phyloP scores from a whole-genome alignment of 129 eudicot genomes.

The Ambrosia trifida region DNA sequence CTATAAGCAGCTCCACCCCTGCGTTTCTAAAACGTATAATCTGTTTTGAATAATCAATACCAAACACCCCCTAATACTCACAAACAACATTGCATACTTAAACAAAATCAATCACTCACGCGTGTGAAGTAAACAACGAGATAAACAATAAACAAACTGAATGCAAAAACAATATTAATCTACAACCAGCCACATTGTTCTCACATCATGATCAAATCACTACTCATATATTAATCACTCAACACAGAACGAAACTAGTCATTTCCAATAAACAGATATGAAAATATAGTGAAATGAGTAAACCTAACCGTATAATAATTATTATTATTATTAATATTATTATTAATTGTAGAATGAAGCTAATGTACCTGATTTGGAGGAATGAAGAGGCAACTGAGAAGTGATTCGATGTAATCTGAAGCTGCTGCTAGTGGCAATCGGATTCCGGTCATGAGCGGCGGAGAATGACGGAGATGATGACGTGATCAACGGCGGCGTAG shows the following conservation, averaged over 20 bases:
- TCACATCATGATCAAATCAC: too few species aligned
- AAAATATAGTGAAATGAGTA: too few species aligned
- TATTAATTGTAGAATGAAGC: neutral
- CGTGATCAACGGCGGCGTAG: conserved; percentile 22
- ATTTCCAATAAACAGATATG: too few species aligned
- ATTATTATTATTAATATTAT: too few species aligned
- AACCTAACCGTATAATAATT: too few species aligned
- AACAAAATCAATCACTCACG: neutral
- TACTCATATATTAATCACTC: too few species aligned
- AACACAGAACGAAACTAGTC: too few species aligned
- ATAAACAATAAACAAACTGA: neutral
- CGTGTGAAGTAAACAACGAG: neutral
- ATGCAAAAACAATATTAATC: too few species aligned
- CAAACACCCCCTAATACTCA: conserved; percentile 22
- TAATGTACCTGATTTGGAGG: conserved; percentile 33
- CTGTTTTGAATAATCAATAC: too few species aligned
- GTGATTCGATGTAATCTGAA: conserved; percentile 33
- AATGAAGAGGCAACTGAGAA: conserved; percentile 11
- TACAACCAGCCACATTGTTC: too few species aligned
- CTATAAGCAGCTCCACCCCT: too few species aligned
- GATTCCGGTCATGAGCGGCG: conserved; percentile 29
- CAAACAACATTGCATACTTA: neutral
- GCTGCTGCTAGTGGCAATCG: conserved; percentile 9
- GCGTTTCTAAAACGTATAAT: too few species aligned
- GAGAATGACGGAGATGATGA: conserved; percentile 23